Evolutionary conservation across 164 flowering plant species (phyloP).

Genomic region (Euptelea pleiosperma): DNA sequence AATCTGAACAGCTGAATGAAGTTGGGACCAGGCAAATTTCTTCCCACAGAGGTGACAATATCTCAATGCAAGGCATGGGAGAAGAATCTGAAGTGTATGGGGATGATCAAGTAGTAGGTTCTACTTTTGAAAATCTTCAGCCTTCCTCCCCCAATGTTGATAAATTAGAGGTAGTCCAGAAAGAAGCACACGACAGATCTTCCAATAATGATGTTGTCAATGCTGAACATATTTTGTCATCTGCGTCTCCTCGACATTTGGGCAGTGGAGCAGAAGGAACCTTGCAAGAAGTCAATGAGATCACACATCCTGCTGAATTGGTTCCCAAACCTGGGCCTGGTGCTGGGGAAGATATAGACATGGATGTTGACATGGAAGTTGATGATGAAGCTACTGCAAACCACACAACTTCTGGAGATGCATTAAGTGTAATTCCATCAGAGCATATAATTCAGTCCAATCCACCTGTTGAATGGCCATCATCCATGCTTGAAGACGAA

Average conservation of each 20-base stretch:
- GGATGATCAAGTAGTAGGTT: conserved; percentile 7
- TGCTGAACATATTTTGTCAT: conserved; percentile 14
- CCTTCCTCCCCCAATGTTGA: conserved; percentile 15
- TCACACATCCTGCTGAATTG: conserved; percentile 17
- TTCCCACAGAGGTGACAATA: conserved; percentile 13
- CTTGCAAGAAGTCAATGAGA: conserved; percentile 18
- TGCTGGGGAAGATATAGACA: conserved; percentile 64
- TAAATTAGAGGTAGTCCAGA: conserved; percentile 1
- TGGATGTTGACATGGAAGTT: conserved; percentile 99
- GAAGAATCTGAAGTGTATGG: conserved; percentile 25
- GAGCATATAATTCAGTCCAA: conserved; percentile 25
- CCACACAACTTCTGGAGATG: conserved; percentile 14
- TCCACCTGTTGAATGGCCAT: conserved; percentile 20
- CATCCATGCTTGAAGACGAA: conserved; percentile 25
- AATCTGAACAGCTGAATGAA: conserved; percentile 25
- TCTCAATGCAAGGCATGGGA: conserved; percentile 15
- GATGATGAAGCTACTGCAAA: conserved; percentile 50
- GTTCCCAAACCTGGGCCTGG: conserved; percentile 16
- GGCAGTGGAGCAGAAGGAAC: conserved; percentile 11
- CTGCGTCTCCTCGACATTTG: conserved; percentile 15
- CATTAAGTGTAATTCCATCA: conserved; percentile 11
- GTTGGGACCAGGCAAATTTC: conserved; percentile 16
- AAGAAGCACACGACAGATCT: conserved; percentile 4
- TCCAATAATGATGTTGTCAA: conserved; percentile 1
- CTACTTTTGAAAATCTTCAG: conserved; percentile 15